Percentiles rank a stretch among this genome's conserved stretches.
These are phyloP conservation scores for Tricholoma sp. DNA, from an alignment of 768 basidiomycete genomes.

Conservation along the genomic window DNA sequence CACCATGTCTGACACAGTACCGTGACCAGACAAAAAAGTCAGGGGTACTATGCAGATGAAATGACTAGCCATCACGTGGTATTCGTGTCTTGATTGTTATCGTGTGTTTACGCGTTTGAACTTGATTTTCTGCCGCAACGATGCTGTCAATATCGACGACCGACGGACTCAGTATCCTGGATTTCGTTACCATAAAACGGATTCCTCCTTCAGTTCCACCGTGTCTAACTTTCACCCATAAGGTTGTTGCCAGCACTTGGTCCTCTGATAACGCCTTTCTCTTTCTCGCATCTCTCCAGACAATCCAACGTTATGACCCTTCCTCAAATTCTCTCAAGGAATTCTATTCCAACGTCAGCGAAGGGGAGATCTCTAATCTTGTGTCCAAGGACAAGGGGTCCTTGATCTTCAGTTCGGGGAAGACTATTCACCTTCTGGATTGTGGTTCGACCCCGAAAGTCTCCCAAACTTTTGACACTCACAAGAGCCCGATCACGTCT, in stretches of 20 bases:
- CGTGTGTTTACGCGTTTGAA: conserved; percentile 13
- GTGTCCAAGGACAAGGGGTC: conserved; percentile 30
- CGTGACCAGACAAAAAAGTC: too few relatives aligned
- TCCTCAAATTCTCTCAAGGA: conserved; percentile 38
- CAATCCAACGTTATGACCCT: conserved; percentile 51
- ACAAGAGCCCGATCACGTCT: conserved; percentile 44
- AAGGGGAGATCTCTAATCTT: conserved; percentile 26
- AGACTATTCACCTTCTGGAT: conserved; percentile 49
- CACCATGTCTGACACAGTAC: too few relatives aligned
- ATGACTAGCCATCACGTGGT: too few relatives aligned
- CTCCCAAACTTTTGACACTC: conserved; percentile 44
- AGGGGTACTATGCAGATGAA: too few relatives aligned
- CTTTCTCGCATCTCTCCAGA: conserved; percentile 44
- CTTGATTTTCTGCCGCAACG: not conserved
- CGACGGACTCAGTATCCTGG: conserved; percentile 42
- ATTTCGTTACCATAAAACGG: conserved; percentile 42
- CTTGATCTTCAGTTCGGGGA: conserved; percentile 43
- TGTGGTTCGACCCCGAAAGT: conserved; percentile 34
- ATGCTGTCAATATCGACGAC: conserved; percentile 57
- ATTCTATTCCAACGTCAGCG: conserved; percentile 30
- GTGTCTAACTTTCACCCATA: conserved; percentile 28
- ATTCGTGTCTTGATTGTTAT: conserved; percentile 8
- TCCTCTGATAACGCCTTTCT: conserved; percentile 49
- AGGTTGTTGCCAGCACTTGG: conserved; percentile 46
- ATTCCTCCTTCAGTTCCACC: conserved; percentile 35